Percentiles rank a stretch among this genome's conserved stretches.
Evolutionary conservation across 2,329 filamentous ascomycete genomes (phyloP).

Genomic region (Mycogone perniciosa): DNA sequence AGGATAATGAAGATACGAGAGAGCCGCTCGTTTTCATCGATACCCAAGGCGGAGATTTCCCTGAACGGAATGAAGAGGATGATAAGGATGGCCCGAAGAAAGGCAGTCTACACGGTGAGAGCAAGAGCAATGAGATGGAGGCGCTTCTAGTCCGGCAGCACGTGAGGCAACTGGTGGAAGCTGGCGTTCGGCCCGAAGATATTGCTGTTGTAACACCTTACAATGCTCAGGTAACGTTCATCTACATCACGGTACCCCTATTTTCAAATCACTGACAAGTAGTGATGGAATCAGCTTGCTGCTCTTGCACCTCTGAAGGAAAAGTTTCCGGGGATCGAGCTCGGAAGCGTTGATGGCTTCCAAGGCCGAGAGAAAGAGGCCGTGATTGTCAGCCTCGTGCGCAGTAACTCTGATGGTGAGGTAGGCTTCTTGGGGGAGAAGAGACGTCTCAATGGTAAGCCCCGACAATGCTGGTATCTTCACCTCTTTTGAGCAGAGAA

Average conservation of each 20-base stretch:
- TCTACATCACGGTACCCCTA: slow-evolving; percentile 4
- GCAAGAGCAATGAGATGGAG: slow-evolving; percentile 90
- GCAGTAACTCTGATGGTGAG: slow-evolving; percentile 80
- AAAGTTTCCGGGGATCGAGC: slow-evolving; percentile 73
- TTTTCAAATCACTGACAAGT: slow-evolving; percentile 5
- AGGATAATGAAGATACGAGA: slow-evolving; percentile 76
- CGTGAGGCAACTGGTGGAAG: slow-evolving; percentile 66
- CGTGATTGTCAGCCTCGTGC: slow-evolving; percentile 85
- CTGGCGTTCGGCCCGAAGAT: slow-evolving; percentile 74
- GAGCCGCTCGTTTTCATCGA: slow-evolving; percentile 92
- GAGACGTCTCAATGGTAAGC: slow-evolving; percentile 80
- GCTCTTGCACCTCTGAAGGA: slow-evolving; percentile 77
- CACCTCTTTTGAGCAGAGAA: slow-evolving; percentile 2
- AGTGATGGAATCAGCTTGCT: slow-evolving; percentile 50
- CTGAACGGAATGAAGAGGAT: slow-evolving; percentile 73
- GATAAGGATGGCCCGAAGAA: slow-evolving; percentile 44
- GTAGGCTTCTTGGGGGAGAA: slow-evolving; percentile 93
- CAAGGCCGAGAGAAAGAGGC: slow-evolving; percentile 97
- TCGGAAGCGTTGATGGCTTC: slow-evolving; percentile 97
- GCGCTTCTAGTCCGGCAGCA: slow-evolving; percentile 74
- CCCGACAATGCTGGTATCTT: slow-evolving; percentile 6
- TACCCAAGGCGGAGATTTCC: slow-evolving; percentile 89
- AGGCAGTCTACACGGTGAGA: slow-evolving; percentile 45
- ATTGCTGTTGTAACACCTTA: slow-evolving; percentile 95
- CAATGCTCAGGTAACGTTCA: slow-evolving; percentile 67